phyloP scores from a whole-genome alignment of 179 eudicot species.

The Monotropa hypopitys region DNA sequence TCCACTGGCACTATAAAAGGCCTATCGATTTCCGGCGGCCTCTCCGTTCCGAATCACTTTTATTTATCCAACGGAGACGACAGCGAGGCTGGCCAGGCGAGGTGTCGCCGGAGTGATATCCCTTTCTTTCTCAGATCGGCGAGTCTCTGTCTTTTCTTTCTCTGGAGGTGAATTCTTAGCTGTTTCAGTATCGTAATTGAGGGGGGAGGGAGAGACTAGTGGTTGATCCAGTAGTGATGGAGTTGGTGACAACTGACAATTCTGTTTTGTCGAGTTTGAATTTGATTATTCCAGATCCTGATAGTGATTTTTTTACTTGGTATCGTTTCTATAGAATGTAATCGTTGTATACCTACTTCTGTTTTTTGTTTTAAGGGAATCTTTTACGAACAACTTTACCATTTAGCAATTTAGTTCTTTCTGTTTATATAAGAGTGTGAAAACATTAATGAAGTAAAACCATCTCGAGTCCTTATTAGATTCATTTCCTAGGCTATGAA shows the following conservation, averaged over 20 bases:
- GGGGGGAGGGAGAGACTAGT: neutral
- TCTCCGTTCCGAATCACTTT: neutral
- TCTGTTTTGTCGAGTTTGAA: neutral
- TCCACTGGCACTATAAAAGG: neutral
- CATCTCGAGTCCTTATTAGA: neutral
- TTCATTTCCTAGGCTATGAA: neutral
- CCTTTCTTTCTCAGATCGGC: slow-evolving; percentile 12
- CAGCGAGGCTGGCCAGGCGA: slow-evolving; percentile 10
- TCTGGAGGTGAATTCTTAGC: neutral
- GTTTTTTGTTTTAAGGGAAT: neutral
- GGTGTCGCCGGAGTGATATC: slow-evolving; percentile 14
- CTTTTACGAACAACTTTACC: neutral
- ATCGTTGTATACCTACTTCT: neutral
- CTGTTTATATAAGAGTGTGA: neutral
- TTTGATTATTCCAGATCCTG: neutral
- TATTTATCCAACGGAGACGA: slow-evolving; percentile 3
- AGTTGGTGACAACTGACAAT: neutral
- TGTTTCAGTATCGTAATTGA: neutral
- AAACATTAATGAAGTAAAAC: neutral
- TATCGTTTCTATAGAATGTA: neutral
- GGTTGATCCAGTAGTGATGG: neutral
- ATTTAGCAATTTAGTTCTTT: neutral
- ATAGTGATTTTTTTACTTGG: slow-evolving; percentile 1
- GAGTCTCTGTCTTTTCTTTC: neutral
- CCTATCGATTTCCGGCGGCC: neutral